phyloP scores from a whole-genome alignment of 179 eudicot genomes.

The Vitellaria paradoxa region DNA sequence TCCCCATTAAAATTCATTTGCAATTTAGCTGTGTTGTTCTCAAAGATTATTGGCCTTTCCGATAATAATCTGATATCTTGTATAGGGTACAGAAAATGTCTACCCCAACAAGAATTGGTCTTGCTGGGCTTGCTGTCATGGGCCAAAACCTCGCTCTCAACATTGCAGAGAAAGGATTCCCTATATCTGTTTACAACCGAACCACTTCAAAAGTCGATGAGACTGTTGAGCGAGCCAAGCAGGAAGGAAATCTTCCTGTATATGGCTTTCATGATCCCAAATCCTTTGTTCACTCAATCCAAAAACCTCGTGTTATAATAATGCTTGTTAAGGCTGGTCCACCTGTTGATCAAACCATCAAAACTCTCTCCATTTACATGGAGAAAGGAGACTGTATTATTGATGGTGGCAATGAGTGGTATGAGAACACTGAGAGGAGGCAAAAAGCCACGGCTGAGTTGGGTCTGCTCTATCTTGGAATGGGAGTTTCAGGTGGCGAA shows the following conservation, averaged over 20 bases:
- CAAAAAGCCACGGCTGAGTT: conserved; percentile 60
- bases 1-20: not conserved
- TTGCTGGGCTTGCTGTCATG: conserved; percentile 94
- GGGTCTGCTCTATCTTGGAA: conserved; percentile 86
- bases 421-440: conserved; percentile 89
- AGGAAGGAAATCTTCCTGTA: conserved; percentile 76
- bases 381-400: conserved; percentile 84
- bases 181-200: conserved; percentile 84
- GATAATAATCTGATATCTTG: not conserved
- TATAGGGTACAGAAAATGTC: conserved; percentile 23
- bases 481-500: conserved; percentile 98
- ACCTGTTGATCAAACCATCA: conserved; percentile 82
- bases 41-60: not conserved
- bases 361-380: conserved; percentile 68
- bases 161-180: conserved; percentile 90
- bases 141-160: conserved; percentile 96
- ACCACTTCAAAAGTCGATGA: conserved; percentile 83
- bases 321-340: conserved; percentile 92
- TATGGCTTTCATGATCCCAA: conserved; percentile 76
- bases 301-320: conserved; percentile 84
- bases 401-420: conserved; percentile 94
- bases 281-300: conserved; percentile 70
- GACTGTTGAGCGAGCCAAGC: conserved; percentile 70
- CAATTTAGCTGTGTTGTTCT: not conserved
- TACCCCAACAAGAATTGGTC: conserved; percentile 74